Percentiles rank a stretch among this genome's conserved stretches.
Evolutionary conservation across 805 yeast species (phyloP).

Genomic region (Candida anglica): DNA sequence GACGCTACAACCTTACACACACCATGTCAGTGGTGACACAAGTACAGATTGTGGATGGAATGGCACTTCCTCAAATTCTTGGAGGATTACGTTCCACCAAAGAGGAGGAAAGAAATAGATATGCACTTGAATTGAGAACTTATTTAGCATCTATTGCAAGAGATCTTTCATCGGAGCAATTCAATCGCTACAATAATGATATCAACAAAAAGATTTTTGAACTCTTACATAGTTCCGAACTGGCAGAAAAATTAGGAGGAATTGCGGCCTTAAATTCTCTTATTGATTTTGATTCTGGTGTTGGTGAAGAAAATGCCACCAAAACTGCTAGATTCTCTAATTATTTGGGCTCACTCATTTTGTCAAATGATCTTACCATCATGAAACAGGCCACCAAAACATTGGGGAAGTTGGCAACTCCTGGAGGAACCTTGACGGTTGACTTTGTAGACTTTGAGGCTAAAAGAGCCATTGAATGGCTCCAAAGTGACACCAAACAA

Average conservation of each 20-base stretch:
- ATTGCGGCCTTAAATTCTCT: constrained; percentile 85
- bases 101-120: constrained; percentile 42
- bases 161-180: constrained; percentile 78
- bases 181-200: constrained; percentile 75
- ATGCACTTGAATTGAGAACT: constrained; percentile 68
- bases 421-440: constrained; percentile 85
- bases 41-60: constrained; percentile 41
- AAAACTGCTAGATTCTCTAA: constrained; percentile 91
- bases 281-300: constrained; percentile 76
- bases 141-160: constrained; percentile 72
- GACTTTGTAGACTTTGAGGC: constrained; percentile 93
- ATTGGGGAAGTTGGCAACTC: constrained; percentile 82
- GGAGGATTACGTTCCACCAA: constrained; percentile 43
- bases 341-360: constrained; percentile 73
- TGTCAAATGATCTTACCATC: constrained; percentile 77
- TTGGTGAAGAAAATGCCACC: constrained; percentile 74
- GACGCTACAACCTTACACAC: background rate
- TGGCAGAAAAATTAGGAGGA: constrained; percentile 79
- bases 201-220: constrained; percentile 86
- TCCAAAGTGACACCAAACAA: constrained; percentile 74
- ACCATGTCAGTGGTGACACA: constrained; percentile 20
- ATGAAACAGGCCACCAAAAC: constrained; percentile 86
- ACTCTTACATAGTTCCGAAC: constrained; percentile 69
- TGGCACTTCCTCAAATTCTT: constrained; percentile 51
- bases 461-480: constrained; percentile 85